Base-by-base conservation (phyloP, 225 moss, liverwort and hornwort species). In the Physcomitrium patens region DNA sequence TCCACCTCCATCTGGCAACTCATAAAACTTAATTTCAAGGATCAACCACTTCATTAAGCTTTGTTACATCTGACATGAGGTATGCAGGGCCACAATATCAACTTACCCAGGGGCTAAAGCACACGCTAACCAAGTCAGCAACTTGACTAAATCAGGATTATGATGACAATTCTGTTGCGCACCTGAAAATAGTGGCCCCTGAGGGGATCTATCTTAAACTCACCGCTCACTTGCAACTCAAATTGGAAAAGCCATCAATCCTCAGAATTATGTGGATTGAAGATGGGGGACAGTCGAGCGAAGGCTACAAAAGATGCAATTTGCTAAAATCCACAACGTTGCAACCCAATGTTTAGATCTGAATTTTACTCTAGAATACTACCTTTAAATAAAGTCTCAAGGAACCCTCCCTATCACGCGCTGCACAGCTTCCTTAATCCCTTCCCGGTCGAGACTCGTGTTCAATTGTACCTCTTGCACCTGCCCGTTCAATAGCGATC, bases 391-490 rank as follows among this genome's bases (percentile, higher is more conserved):
- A 59, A 60, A 7, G 13, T 10, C 55, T 78, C 73, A 96, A 15
- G 87, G 94, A 53, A 99, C 91, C 70, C 89, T 84, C 57, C 95
- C 91, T 60, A 93, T 99, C 72, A 99, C 99, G 67, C 99, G 95
- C 81, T 95, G 94, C 48, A 99, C 91, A 63, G 99, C 99, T 72
- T 95, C 94, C 79, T 99, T 99, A 53, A 95, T 95, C 71, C 95
- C 95, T 68, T 95, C 95, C 75, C 95, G 89, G 42, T 99, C 88
- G 13, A 99, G 93, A 61, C 53, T 78, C 27, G 99, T 91, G 55
- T 84, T 86, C 77, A 99, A 68, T 55, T 93, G 93, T 46, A 99
- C 91, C 81, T 99, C 99, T 77, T 99, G 99, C 74, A 99, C 99
- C 99, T 99, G 87, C 79, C 75, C 74, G 72, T 63, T 50, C 15